phyloP scores from a whole-genome alignment of 768 basidiomycete genomes.

The Cystoderma amianthinum region DNA sequence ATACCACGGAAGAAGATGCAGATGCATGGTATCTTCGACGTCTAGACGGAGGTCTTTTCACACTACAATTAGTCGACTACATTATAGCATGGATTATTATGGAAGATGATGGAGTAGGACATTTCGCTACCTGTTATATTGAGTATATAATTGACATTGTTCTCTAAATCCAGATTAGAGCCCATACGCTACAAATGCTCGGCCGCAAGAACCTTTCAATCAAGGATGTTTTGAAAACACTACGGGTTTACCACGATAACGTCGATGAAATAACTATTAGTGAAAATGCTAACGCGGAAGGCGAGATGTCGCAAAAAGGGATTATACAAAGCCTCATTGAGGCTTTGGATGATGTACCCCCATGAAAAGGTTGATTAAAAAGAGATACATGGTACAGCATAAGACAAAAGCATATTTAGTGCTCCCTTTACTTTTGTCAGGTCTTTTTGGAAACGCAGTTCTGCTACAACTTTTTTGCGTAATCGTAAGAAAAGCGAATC shows the following conservation, averaged over 20 bases:
- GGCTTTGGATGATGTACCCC: conserved; percentile 34
- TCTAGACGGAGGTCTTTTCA: conserved; percentile 83
- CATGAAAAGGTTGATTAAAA: conserved; percentile 5
- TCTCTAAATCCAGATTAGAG: conserved; percentile 52
- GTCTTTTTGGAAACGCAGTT: conserved; percentile 86
- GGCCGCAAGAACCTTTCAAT: conserved; percentile 65
- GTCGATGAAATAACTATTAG: conserved; percentile 47
- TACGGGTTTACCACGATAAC: conserved; percentile 69
- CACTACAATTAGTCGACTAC: conserved; percentile 88
- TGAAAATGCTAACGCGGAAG: conserved; percentile 21
- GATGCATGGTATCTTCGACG: conserved; percentile 81
- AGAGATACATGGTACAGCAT: conserved; percentile 22
- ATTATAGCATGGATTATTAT: conserved; percentile 92
- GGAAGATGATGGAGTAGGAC: conserved; percentile 94
- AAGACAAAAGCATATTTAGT: conserved; percentile 83
- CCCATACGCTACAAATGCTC: conserved; percentile 72
- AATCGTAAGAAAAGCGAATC: conserved; percentile 80
- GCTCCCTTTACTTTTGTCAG: conserved; percentile 78
- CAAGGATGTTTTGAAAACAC: conserved; percentile 60
- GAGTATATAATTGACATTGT: conserved; percentile 1
- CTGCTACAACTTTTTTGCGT: conserved; percentile 76
- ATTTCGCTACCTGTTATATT: no score
- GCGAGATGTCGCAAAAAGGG: conserved; percentile 50
- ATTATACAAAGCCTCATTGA: conserved; percentile 64
- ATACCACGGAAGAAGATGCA: conserved; percentile 53